Conservation (phyloP, 345 rosid species). For the Populus davidiana region DNA sequence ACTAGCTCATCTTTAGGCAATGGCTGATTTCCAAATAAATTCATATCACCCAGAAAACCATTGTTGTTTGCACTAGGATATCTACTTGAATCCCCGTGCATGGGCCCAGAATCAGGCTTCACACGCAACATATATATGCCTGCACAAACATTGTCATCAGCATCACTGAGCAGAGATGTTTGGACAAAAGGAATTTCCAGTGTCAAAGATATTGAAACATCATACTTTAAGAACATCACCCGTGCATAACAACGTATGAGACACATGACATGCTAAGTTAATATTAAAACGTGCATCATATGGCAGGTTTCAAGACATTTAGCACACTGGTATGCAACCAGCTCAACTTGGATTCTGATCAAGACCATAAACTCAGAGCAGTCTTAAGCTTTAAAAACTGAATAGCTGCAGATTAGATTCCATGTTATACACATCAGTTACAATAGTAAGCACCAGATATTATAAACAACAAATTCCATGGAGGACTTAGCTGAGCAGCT, state of each 20-base stretch:
- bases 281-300: not conserved
- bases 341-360: too few species aligned
- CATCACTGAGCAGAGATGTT: slow-evolving; percentile 3
- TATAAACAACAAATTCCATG: not conserved
- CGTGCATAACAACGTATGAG: not conserved
- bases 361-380: too few species aligned
- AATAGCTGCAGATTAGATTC: too few species aligned
- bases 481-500: not conserved
- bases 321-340: too few species aligned
- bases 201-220: not conserved
- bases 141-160: slow-evolving; percentile 33
- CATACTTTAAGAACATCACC: not conserved
- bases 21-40: slow-evolving; percentile 46
- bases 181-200: not conserved
- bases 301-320: too few species aligned
- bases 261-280: not conserved
- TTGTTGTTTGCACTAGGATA: slow-evolving; percentile 46
- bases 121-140: slow-evolving; percentile 53
- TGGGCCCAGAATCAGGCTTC: slow-evolving; percentile 55
- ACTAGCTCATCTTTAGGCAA: slow-evolving; percentile 51
- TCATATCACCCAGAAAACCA: slow-evolving; percentile 47
- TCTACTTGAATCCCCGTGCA: slow-evolving; percentile 53
- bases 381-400: too few species aligned
- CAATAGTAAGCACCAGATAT: not conserved
- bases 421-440: too few species aligned